phyloP scores from a whole-genome alignment of 2,329 filamentous ascomycete genomes.

The Pseudocercospora musae region DNA sequence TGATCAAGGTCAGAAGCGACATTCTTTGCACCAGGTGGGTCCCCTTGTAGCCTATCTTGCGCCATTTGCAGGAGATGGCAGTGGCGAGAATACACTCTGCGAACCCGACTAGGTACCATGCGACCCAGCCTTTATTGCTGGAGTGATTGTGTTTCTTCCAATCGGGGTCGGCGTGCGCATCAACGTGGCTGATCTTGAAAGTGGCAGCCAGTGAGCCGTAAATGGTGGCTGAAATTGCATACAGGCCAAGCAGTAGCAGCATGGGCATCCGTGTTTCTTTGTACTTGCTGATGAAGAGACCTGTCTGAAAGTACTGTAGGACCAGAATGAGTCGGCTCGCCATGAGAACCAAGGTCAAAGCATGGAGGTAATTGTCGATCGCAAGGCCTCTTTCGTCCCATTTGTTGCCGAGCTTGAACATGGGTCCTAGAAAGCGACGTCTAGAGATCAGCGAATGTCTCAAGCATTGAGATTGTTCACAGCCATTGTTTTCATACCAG shows the following conservation, averaged over 20 bases:
- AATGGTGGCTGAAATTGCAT: background rate
- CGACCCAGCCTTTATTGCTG: background rate
- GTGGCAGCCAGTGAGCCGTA: background rate
- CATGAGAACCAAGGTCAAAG: background rate
- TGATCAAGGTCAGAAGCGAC: constrained; percentile 38
- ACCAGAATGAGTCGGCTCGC: background rate
- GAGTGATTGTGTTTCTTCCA: background rate
- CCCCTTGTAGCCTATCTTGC: constrained; percentile 38
- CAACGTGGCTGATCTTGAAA: background rate
- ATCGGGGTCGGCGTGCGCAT: background rate
- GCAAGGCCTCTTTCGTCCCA: background rate
- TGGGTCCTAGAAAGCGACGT: background rate
- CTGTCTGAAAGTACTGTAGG: background rate
- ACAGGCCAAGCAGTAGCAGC: background rate
- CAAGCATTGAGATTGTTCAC: background rate
- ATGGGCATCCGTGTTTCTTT: background rate
- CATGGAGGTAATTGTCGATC: background rate
- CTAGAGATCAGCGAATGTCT: background rate
- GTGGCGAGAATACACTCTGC: constrained; percentile 52
- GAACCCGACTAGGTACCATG: constrained; percentile 38
- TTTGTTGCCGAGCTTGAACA: background rate
- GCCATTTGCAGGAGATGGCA: constrained; percentile 32
- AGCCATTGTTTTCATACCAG: background rate
- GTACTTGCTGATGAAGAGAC: background rate
- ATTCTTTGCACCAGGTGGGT: constrained; percentile 38